Evolutionary conservation across 192 early-diverging fungal genomes (phyloP).

Genomic region (Ramicandelaber brevisporus): DNA sequence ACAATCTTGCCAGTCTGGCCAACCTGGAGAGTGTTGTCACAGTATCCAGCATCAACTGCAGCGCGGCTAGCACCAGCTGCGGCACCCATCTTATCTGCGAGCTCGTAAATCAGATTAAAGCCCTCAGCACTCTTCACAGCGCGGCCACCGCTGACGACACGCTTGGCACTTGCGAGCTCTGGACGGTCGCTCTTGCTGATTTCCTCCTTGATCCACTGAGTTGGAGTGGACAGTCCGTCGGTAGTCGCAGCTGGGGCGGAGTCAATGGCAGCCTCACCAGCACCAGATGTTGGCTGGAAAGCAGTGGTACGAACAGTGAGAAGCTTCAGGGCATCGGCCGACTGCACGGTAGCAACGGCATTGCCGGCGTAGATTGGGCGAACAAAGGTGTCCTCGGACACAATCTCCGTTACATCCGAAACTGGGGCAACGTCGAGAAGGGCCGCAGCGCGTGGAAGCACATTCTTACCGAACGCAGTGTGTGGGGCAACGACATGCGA

Average conservation of each 20-base stretch:
- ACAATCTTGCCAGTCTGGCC: slow-evolving; percentile 97
- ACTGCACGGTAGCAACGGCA: slow-evolving; percentile 87
- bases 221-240: slow-evolving; percentile 15
- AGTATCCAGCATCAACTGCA: slow-evolving; percentile 92
- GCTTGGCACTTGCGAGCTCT: slow-evolving; percentile 61
- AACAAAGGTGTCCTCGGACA: slow-evolving; percentile 67
- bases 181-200: slow-evolving; percentile 86
- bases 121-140: slow-evolving; percentile 91
- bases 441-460: slow-evolving; percentile 80
- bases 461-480: slow-evolving; percentile 80
- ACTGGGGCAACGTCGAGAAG: slow-evolving; percentile 72
- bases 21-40: slow-evolving; percentile 87
- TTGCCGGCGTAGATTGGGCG: slow-evolving; percentile 96
- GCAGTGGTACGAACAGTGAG: slow-evolving; percentile 76
- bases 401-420: slow-evolving; percentile 65
- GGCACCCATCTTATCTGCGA: slow-evolving; percentile 85
- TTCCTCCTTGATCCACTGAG: slow-evolving; percentile 73
- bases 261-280: slow-evolving; percentile 33
- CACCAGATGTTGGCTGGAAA: slow-evolving; percentile 30
- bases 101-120: slow-evolving; percentile 64
- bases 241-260: slow-evolving; percentile 35
- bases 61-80: slow-evolving; percentile 93
- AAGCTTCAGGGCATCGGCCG: slow-evolving; percentile 62
- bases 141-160: slow-evolving; percentile 84
- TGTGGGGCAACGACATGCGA: slow-evolving; percentile 74